Base-by-base conservation (phyloP, 2,329 filamentous ascomycete species). In the Malbranchea zuffiana region DNA sequence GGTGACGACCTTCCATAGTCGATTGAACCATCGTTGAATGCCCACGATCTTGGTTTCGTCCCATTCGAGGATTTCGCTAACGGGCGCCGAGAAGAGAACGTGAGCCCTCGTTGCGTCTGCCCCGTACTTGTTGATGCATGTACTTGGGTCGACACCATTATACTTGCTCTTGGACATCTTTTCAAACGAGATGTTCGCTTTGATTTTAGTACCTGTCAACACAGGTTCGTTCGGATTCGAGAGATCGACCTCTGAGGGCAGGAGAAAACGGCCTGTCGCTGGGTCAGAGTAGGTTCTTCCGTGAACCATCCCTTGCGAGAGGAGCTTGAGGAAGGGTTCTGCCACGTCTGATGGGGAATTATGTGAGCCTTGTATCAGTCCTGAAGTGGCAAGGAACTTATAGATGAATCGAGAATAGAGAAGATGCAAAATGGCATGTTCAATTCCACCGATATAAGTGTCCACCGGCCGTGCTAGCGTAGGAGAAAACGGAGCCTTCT, bases 151-250 rank as follows among this genome's bases (percentile, higher is more conserved):
- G 5, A 93, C 83, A 17, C 86, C 86, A 52, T 94, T 94, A 62
- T 90, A 71, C 59, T 94, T 94, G 50, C 83, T 92, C 62, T 94
- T 94, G 25, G 82, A 90, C 86, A 94, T 94, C 55, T 94, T 94
- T 56, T 93, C 85, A 49, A 73, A 93, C 1, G 74, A 78, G 12
- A 85, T 60, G 18, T 65, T 71, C 1, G 80, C 75, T 0, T 53
- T 50, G 32, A 71, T 60, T 3, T 75, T 74, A 0, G 75, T 81
- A 0, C 70, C 67, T 12, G 67, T 67, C n/a, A 90, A 71, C 37
- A 67, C 65, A 1, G 81, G 81, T 8, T 63, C 61, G 0, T 65
- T 60, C 0, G 71, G 63, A 26, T 72, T 67, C 3, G 65, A 67
- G 3, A 79, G 49, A 44, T 87, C 77, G 10, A 93, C 68, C 55